Evolutionary conservation across 495 filamentous ascomycete species (phyloP).

Genomic region (Lophiotrema nucula): DNA sequence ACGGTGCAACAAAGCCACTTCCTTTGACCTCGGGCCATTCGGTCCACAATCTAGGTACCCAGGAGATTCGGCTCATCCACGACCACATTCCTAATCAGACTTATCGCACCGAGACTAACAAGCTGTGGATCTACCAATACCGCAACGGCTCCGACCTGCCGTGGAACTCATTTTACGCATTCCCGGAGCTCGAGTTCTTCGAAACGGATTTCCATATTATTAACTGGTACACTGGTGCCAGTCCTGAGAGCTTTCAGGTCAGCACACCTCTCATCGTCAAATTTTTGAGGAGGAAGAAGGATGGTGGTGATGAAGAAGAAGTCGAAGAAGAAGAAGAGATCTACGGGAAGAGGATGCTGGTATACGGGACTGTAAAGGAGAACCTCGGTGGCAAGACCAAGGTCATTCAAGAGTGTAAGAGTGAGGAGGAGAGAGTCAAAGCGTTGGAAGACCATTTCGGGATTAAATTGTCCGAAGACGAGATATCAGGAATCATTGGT

Average conservation of each 20-base stretch:
- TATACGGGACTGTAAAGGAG: constrained; percentile 26
- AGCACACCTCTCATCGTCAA: constrained; percentile 21
- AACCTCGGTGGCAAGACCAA: constrained; percentile 31
- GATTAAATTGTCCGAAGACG: constrained; percentile 25
- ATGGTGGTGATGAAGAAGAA: neutral
- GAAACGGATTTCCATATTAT: constrained; percentile 26
- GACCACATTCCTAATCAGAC: constrained; percentile 32
- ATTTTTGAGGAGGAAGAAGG: constrained; percentile 20
- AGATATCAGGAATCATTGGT: constrained; percentile 21
- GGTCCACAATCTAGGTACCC: constrained; percentile 25
- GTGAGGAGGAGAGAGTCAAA: constrained; percentile 24
- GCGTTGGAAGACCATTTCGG: constrained; percentile 26
- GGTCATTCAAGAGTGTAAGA: constrained; percentile 24
- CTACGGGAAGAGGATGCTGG: constrained; percentile 33
- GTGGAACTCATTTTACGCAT: constrained; percentile 33
- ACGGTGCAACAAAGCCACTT: constrained; percentile 50
- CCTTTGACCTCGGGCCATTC: constrained; percentile 13
- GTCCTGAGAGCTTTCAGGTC: constrained; percentile 11
- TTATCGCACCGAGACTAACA: neutral
- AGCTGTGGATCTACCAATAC: constrained; percentile 36
- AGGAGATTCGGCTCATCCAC: constrained; percentile 29
- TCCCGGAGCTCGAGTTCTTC: constrained; percentile 29
- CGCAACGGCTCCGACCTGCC: constrained; percentile 11
- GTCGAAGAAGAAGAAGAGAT: constrained; percentile 7
- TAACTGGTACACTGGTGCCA: constrained; percentile 25